Conservation (phyloP, 2,329 filamentous ascomycete species). For the Sporothrix brasiliensis region DNA sequence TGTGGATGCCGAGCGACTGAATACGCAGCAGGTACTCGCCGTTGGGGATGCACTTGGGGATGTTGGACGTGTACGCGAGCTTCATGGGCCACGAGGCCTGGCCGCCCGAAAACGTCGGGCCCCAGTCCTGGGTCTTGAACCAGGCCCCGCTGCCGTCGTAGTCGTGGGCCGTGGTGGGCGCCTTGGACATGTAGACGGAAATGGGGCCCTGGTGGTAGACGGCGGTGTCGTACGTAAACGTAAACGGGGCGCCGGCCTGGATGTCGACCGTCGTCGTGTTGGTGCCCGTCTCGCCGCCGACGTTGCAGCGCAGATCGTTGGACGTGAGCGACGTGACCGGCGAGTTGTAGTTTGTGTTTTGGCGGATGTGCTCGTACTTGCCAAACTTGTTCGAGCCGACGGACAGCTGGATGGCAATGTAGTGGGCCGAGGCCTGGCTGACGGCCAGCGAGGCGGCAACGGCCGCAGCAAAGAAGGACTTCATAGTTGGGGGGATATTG, state of each 20-base stretch:
- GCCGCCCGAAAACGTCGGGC: constrained; percentile 42
- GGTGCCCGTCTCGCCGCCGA: constrained; percentile 43
- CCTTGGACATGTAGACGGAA: constrained; percentile 50
- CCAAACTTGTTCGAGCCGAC: constrained; percentile 42
- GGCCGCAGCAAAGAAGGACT: constrained; percentile 41
- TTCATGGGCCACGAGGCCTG: constrained; percentile 44
- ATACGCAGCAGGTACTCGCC: constrained; percentile 64
- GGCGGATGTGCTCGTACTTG: constrained; percentile 48
- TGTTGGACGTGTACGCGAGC: constrained; percentile 45
- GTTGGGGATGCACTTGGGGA: constrained; percentile 57
- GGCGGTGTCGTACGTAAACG: constrained; percentile 45
- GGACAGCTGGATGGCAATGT: constrained; percentile 49
- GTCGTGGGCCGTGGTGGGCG: constrained; percentile 42
- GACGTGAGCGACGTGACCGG: constrained; percentile 49
- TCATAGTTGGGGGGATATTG: constrained; percentile 40
- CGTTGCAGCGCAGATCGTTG: constrained; percentile 50
- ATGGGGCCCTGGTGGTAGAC: constrained; percentile 51
- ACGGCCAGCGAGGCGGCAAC: constrained; percentile 42
- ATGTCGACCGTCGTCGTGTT: constrained; percentile 44
- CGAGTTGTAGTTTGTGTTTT: constrained; percentile 54
- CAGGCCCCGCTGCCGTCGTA: constrained; percentile 48
- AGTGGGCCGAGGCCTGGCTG: constrained; percentile 45
- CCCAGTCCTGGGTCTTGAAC: constrained; percentile 49
- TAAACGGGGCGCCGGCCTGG: constrained; percentile 47
- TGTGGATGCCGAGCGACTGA: constrained; percentile 64